phyloP scores from a whole-genome alignment of 75 land plant genomes.

The Azolla pinnata region DNA sequence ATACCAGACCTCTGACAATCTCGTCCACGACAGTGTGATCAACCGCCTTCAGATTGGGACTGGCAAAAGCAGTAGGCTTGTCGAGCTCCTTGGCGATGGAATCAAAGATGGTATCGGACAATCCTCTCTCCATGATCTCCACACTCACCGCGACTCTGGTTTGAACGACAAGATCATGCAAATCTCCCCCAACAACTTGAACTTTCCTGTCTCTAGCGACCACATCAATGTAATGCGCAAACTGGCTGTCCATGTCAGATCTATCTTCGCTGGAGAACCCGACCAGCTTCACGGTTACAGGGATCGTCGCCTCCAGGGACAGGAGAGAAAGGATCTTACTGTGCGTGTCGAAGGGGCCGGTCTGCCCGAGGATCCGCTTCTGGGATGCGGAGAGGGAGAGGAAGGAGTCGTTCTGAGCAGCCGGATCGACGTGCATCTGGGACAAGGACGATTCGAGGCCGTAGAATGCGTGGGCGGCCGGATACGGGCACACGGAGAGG shows the following conservation, averaged over 20 bases:
- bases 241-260: constrained; percentile 22
- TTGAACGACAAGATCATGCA: constrained; percentile 36
- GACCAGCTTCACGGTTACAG: constrained; percentile 41
- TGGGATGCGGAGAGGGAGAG: constrained; percentile 36
- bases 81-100: constrained; percentile 27
- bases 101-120: constrained; percentile 28
- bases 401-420: constrained; percentile 59
- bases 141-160: constrained; percentile 44
- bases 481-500: constrained; percentile 6
- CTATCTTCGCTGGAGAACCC: constrained; percentile 44
- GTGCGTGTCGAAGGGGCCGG: constrained; percentile 13
- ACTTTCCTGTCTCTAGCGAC: constrained; percentile 36
- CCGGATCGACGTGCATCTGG: constrained; percentile 47
- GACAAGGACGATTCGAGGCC: constrained; percentile 75
- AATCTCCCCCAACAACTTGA: constrained; percentile 36
- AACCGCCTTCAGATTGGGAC: constrained; percentile 40
- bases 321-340: constrained; percentile 26
- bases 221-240: constrained; percentile 36
- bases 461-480: constrained; percentile 18
- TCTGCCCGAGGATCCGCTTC: constrained; percentile 26
- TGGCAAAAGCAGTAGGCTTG: constrained; percentile 24
- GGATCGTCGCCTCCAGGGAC: constrained; percentile 34
- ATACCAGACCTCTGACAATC: constrained; percentile 31
- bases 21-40: constrained; percentile 49
- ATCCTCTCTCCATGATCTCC: constrained; percentile 13